Conservation (phyloP, 495 filamentous ascomycete species). For the Lasiosphaeris hirsuta region DNA sequence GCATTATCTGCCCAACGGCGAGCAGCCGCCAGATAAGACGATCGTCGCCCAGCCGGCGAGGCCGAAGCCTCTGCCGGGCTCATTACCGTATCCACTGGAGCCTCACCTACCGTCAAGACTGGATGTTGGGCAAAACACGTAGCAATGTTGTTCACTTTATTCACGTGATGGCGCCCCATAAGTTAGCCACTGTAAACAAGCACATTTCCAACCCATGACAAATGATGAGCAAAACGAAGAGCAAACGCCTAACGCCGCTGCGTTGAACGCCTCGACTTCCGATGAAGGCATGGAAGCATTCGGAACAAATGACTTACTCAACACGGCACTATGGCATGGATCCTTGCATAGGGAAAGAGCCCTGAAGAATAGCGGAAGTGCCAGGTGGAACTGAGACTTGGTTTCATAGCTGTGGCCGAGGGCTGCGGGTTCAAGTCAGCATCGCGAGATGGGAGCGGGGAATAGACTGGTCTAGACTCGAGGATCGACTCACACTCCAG, state of each 20-base stretch:
- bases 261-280: not conserved
- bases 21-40: constrained; percentile 58
- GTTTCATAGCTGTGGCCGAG: constrained; percentile 69
- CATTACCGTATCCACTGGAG: constrained; percentile 31
- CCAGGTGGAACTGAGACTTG: constrained; percentile 68
- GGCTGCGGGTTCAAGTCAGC: constrained; percentile 41
- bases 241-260: not conserved
- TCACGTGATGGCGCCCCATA: too few species aligned
- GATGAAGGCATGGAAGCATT: not conserved
- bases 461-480: not conserved
- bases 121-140: constrained; percentile 62
- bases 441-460: constrained; percentile 1
- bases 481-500: constrained; percentile 54
- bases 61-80: constrained; percentile 22
- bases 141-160: constrained; percentile 68
- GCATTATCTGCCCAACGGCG: constrained; percentile 73
- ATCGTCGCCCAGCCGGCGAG: constrained; percentile 40
- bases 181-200: too few species aligned
- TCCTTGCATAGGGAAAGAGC: constrained; percentile 69
- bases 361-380: constrained; percentile 84
- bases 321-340: constrained; percentile 62
- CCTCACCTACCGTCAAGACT: constrained; percentile 35
- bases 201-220: too few species aligned
- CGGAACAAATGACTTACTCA: constrained; percentile 50
- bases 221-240: too few species aligned